Evolutionary conservation across 192 early-diverging fungal genomes (phyloP), one percentile per base, ranked within the genome.

Genomic region (Chytriomyces hyalinus): DNA sequence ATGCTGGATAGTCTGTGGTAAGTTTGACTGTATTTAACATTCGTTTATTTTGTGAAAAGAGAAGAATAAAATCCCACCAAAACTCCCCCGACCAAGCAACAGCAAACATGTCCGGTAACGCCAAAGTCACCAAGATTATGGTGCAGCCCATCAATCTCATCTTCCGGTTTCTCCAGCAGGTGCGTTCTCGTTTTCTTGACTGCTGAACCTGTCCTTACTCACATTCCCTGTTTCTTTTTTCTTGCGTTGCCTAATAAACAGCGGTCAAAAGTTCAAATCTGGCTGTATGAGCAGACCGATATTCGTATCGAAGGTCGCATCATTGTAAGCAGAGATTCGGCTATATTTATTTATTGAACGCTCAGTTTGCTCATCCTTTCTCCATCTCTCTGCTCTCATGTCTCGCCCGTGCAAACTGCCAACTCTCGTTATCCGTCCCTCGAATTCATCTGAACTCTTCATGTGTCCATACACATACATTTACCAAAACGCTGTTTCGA

Each of bases 121-220:
- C 87, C 72, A 94, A 92, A 88, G 92, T 93, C 46, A 92, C 93
- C 78, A 92, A 92, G 84, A 88, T 92, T 78, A 92, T 94, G 91
- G 92, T 94, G 77, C 91, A 92, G 82, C 93, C 93, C 84, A 94
- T 94, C 88, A 97, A 95, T 85, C 91, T 98, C 81, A 97, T 98
- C 71, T 98, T 98, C 92, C 91, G 93, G 85, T 92, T 94, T 80
- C 88, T 98, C 73, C 96, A 98, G 84, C 92, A 94, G 82, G 93
- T 94, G 88, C 11, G 62, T 28, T 9, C 13, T 51, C 68, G 15
- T 5, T 67, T 61, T 36, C 36, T 36, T 5, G 44, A 20, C 22
- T 61, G 8, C 15, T 63, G 44, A 0, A 26, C 46, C 59, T 45
- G 6, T 57, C 6, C 45, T 60, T 75, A 22, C 78, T 75, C 36